Evolutionary conservation across 441 rosid species (phyloP), one percentile per base, ranked within the genome.

Genomic region (Brassica balearica): DNA sequence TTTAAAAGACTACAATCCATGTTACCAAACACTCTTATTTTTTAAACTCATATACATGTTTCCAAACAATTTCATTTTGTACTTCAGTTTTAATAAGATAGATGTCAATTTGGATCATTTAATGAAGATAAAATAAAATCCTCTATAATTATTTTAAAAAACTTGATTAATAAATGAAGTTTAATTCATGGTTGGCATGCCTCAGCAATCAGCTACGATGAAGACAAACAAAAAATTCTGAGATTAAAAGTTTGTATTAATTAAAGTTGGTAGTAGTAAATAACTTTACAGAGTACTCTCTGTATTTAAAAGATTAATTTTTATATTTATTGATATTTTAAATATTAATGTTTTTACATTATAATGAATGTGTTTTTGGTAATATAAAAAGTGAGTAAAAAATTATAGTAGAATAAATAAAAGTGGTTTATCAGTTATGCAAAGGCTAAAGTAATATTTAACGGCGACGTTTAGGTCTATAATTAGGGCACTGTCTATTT

Each of bases 401-500:
- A 51, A n/a, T 51, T 17, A n/a, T 5, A n/a, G 14, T 51, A 51
- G 14, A 51, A 51, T 14, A 51, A 46, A 46, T 46, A 12, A 46
- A 46, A 46, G 55, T 46, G 55, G 56, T 51, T 51, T 51, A 14
- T 53, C 23, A 56, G 19, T 53, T 17, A 56, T 19, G 61, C 61
- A 17, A 14, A 53, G 22, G 7, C 59, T 15, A 53, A 17, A 43
- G 32, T 60, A 11, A 20, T 7, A 9, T 9, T 5, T 77, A 46
- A 64, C 34, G 48, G 3, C 43, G 19, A 9, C 71, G 22, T 69
- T 77, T 64, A 25, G 10, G n/a, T 55, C 73, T 77, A 58, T 43
- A 78, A 78, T 65, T 78, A 78, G 81, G n/a, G 8, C 59, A 48
- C 8, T 27, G 14, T 27, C n/a, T 38, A 38, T 25, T 20, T 66